Percentiles rank a stretch among this genome's conserved stretches.
phyloP scores from a whole-genome alignment of 441 rosid genomes.

The Adansonia gregorii region DNA sequence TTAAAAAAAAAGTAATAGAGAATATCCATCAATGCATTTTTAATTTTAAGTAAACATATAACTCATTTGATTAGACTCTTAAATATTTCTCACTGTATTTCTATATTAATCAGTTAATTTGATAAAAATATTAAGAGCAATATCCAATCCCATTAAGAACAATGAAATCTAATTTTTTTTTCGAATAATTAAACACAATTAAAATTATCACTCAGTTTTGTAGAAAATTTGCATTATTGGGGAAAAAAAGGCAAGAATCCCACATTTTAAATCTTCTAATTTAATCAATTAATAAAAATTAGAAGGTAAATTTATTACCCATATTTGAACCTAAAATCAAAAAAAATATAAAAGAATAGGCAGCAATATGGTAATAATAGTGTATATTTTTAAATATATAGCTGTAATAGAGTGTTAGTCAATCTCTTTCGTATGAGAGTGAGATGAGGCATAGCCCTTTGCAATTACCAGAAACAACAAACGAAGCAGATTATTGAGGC shows the following conservation, averaged over 20 bases:
- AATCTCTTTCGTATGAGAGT: slow-evolving; percentile 19
- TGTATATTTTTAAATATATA: not conserved
- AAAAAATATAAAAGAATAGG: no score
- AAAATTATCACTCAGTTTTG: not conserved
- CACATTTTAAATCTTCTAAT: not conserved
- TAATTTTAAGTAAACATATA: no score
- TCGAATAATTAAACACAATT: not conserved
- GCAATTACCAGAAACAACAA: not conserved
- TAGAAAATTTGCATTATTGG: not conserved
- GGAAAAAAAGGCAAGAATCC: not conserved
- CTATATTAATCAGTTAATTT: not conserved
- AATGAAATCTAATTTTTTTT: not conserved
- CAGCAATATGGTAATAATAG: no score
- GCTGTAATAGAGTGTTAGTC: slow-evolving; percentile 15
- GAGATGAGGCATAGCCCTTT: not conserved
- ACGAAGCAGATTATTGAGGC: not conserved
- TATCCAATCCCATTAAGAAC: not conserved
- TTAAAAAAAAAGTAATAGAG: no score
- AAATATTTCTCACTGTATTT: not conserved
- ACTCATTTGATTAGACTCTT: not conserved
- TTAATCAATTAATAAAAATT: not conserved
- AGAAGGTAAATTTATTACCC: not conserved
- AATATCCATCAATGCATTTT: no score
- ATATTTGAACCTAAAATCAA: no score
- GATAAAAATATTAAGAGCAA: not conserved